Conservation (phyloP, 108 stramenopile genomes). For the Cyclostephanos tholiformis region DNA sequence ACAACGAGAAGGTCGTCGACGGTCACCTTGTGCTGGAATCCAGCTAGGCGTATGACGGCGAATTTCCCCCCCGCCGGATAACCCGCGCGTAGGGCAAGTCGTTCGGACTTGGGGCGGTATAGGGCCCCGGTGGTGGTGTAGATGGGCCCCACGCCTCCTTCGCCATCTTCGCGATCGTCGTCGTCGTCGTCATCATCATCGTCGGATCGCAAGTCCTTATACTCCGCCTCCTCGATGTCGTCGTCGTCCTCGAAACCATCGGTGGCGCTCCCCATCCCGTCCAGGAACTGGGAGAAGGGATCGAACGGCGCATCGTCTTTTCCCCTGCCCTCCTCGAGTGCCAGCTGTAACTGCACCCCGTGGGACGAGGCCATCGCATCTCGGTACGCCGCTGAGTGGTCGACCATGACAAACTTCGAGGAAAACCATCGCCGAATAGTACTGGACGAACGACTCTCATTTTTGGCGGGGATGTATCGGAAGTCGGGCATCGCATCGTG, state of each 20-base stretch:
- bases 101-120: slow-evolving; percentile 59
- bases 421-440: slow-evolving; percentile 27
- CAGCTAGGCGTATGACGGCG: slow-evolving; percentile 73
- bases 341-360: slow-evolving; percentile 71
- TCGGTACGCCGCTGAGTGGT: slow-evolving; percentile 76
- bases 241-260: slow-evolving; percentile 42
- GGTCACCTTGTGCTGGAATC: slow-evolving; percentile 87
- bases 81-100: slow-evolving; percentile 64
- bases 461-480: neutral
- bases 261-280: slow-evolving; percentile 29
- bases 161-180: slow-evolving; percentile 38
- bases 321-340: slow-evolving; percentile 65
- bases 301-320: slow-evolving; percentile 81
- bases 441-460: neutral
- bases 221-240: slow-evolving; percentile 13
- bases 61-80: slow-evolving; percentile 79
- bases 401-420: slow-evolving; percentile 51
- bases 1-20: slow-evolving; percentile 80
- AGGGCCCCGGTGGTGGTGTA: slow-evolving; percentile 70
- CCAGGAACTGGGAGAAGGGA: slow-evolving; percentile 71
- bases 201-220: slow-evolving; percentile 4
- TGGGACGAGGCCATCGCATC: slow-evolving; percentile 65
- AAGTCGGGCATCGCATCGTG: too few relatives aligned
- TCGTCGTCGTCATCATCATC: slow-evolving; percentile 32
- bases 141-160: slow-evolving; percentile 26